phyloP scores from a whole-genome alignment of 129 eudicot species.

The Helianthus annuus region DNA sequence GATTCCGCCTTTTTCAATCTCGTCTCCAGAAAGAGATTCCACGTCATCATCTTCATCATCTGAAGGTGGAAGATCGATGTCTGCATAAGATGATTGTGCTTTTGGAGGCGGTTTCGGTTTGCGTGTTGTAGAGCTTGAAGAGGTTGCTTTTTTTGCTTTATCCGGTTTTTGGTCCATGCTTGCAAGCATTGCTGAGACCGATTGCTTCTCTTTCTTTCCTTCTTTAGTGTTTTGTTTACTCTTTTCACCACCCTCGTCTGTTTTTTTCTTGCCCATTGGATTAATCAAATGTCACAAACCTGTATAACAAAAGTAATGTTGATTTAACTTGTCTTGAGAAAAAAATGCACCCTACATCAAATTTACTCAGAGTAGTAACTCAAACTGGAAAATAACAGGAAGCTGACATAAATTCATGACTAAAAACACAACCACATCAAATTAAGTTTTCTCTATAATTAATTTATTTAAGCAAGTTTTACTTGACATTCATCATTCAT shows the following conservation, averaged over 20 bases:
- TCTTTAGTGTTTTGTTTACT: slow-evolving; percentile 2
- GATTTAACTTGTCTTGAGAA: background rate
- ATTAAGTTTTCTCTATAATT: background rate
- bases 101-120: slow-evolving; percentile 6
- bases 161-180: slow-evolving; percentile 4
- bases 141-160: background rate
- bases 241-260: slow-evolving; percentile 4
- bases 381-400: background rate
- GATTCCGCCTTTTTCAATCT: background rate
- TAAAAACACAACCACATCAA: background rate
- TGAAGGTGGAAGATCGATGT: slow-evolving; percentile 10
- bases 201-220: slow-evolving; percentile 3
- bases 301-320: background rate
- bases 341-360: background rate
- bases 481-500: background rate
- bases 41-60: slow-evolving; percentile 3
- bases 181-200: slow-evolving; percentile 7
- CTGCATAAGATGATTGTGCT: slow-evolving; percentile 3
- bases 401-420: background rate
- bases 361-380: background rate
- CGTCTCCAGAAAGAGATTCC: background rate
- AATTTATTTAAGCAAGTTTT: background rate
- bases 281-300: slow-evolving; percentile 6
- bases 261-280: slow-evolving; percentile 2
- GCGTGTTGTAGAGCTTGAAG: background rate